A percentile compares a stretch with the other conserved stretches of the same genome.
phyloP scores from a whole-genome alignment of 2,329 filamentous ascomycete genomes.

The Cyphellophora attinorum region DNA sequence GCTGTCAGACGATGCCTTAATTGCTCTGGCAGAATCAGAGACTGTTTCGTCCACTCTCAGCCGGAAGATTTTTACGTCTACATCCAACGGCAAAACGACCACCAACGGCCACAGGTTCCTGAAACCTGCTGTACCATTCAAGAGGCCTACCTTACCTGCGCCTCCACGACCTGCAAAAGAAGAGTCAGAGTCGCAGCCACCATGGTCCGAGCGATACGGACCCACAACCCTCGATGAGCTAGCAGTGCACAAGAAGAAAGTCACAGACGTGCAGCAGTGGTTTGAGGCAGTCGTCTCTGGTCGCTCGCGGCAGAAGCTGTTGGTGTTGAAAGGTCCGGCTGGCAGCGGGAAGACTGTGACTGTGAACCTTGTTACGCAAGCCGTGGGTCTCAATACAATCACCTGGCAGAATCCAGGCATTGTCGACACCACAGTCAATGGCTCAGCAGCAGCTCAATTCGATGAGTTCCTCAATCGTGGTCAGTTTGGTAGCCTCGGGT shows the following conservation, averaged over 20 bases:
- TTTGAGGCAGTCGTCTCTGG: constrained; percentile 64
- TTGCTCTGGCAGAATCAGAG: constrained; percentile 19
- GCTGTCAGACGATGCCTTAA: constrained; percentile 26
- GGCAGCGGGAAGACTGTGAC: constrained; percentile 92
- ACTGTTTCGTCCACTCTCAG: constrained; percentile 2
- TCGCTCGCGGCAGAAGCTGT: constrained; percentile 51
- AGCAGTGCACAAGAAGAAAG: constrained; percentile 90
- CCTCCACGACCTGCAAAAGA: constrained; percentile 14
- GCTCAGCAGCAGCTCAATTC: constrained; percentile 70
- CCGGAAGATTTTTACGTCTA: constrained; percentile 6
- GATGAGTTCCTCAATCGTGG: constrained; percentile 82
- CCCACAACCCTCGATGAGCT: constrained; percentile 70
- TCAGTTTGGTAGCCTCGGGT: constrained; percentile 65
- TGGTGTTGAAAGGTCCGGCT: constrained; percentile 81
- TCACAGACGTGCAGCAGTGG: constrained; percentile 76
- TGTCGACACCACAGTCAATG: constrained; percentile 47
- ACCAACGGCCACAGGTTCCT: constrained; percentile 14
- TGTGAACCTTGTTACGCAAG: constrained; percentile 63
- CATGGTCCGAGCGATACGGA: constrained; percentile 81
- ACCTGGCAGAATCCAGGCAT: constrained; percentile 84
- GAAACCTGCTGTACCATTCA: constrained; percentile 5
- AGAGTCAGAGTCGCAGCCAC: constrained; percentile 50
- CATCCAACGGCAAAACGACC: neutral
- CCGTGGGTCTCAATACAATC: constrained; percentile 66
- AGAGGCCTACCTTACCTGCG: constrained; percentile 4